Percentiles rank a stretch among this genome's conserved stretches.
Evolutionary conservation across 2,329 filamentous ascomycete genomes (phyloP).

Genomic region (Trichoderma semiorbis): DNA sequence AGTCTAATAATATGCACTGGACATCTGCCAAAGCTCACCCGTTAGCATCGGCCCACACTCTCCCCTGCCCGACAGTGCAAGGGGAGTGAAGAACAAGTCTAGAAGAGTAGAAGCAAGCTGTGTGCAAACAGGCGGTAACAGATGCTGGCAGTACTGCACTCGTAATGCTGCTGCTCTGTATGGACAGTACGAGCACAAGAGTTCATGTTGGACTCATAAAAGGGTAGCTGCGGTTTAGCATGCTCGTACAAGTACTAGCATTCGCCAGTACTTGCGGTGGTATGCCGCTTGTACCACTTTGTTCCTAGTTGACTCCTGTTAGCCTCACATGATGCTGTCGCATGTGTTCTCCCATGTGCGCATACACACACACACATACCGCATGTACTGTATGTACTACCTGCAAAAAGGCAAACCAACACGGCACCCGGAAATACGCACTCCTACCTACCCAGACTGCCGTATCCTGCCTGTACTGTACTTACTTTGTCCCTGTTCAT

Average conservation of each 20-base stretch:
- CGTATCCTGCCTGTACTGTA: not conserved
- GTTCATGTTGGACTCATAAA: not conserved
- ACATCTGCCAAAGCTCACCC: not conserved
- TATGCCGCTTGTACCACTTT: not conserved
- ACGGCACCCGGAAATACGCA: not conserved
- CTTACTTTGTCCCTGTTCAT: not conserved
- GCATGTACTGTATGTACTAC: not conserved
- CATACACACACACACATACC: not conserved
- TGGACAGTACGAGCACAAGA: not conserved
- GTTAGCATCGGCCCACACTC: constrained; percentile 1
- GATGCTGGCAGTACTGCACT: not conserved
- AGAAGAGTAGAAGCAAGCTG: not conserved
- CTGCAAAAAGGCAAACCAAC: not conserved
- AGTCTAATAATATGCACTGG: not conserved
- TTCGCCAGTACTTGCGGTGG: not conserved
- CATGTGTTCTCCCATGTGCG: not conserved
- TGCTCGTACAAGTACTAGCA: not conserved
- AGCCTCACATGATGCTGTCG: constrained; percentile 2
- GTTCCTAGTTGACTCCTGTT: not conserved
- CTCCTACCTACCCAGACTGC: not conserved
- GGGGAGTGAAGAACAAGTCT: constrained; percentile 1
- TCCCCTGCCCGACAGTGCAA: not conserved
- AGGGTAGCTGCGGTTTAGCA: not conserved
- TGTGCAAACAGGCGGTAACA: not conserved
- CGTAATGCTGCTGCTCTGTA: not conserved